Conservation (phyloP, 768 basidiomycete species). For the Russula sp. region DNA sequence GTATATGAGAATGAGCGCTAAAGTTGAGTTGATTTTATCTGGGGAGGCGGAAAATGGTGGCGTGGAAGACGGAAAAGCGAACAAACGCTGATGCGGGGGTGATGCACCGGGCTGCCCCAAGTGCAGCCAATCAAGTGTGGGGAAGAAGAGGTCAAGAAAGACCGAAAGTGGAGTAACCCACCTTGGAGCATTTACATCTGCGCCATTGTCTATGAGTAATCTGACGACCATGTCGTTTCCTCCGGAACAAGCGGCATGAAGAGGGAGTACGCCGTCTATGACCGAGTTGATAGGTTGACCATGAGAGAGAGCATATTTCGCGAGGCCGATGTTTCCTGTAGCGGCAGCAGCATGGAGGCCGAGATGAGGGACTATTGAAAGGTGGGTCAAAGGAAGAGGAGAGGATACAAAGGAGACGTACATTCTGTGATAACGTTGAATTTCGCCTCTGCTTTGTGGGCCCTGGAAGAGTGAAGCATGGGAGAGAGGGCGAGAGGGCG, state of each 20-base stretch:
- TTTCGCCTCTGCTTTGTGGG: conserved; percentile 38
- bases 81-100: neutral
- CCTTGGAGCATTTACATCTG: conserved; percentile 98
- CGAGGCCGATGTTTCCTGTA: conserved; percentile 86
- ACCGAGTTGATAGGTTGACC: conserved; percentile 97
- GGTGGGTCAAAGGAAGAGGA: neutral
- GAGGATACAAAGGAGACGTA: conserved; percentile 25
- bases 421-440: conserved; percentile 51
- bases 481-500: neutral
- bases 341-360: conserved; percentile 72
- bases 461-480: conserved; percentile 34
- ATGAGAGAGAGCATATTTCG: conserved; percentile 85
- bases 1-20: neutral
- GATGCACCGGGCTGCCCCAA: neutral
- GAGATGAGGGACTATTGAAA: conserved; percentile 56
- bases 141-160: neutral
- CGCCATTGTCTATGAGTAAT: conserved; percentile 84
- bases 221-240: conserved; percentile 85
- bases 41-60: conserved; percentile 1
- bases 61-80: neutral
- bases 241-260: conserved; percentile 91
- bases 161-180: conserved; percentile 29
- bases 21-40: neutral
- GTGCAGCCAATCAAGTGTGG: neutral
- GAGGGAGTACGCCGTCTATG: conserved; percentile 90